Evolutionary conservation across 371 early-diverging fungal genomes (phyloP).

Genomic region (Rhizopus delemar): DNA sequence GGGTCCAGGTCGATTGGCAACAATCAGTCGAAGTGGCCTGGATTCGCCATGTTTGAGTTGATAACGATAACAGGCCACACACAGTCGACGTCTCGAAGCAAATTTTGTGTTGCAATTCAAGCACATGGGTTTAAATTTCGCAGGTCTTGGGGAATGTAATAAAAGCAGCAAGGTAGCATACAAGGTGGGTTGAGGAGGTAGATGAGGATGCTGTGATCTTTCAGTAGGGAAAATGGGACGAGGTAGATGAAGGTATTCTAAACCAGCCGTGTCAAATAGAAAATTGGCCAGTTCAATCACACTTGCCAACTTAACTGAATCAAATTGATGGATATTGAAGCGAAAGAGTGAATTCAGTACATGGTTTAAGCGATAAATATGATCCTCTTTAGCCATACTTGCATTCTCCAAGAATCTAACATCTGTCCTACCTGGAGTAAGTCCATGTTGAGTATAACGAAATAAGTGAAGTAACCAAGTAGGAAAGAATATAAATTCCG

Average conservation of each 20-base stretch:
- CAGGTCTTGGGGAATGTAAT: constrained; percentile 37
- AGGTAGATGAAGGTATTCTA: constrained; percentile 35
- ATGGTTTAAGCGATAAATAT: constrained; percentile 48
- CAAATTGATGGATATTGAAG: constrained; percentile 41
- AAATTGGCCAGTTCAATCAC: constrained; percentile 38
- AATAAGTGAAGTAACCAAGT: constrained; percentile 51
- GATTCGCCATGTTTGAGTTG: constrained; percentile 42
- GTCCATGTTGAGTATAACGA: constrained; percentile 42
- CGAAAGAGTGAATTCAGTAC: constrained; percentile 49
- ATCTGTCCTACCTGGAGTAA: constrained; percentile 45
- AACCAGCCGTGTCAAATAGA: constrained; percentile 41
- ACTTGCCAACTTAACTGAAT: constrained; percentile 23
- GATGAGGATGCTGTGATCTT: neutral
- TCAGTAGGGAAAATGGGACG: constrained; percentile 27
- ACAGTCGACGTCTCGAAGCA: constrained; percentile 44
- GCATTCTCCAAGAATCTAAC: constrained; percentile 48
- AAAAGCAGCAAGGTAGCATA: constrained; percentile 34
- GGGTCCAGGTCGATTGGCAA: constrained; percentile 39
- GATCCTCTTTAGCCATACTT: constrained; percentile 47
- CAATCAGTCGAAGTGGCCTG: constrained; percentile 42
- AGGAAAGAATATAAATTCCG: constrained; percentile 50
- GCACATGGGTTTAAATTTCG: constrained; percentile 47
- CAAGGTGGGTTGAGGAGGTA: constrained; percentile 22
- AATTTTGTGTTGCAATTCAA: constrained; percentile 45
- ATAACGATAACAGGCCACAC: constrained; percentile 49